Evolutionary conservation across 352 stramenopile genomes (phyloP).

Genomic region (Aphanomyces stellatus): DNA sequence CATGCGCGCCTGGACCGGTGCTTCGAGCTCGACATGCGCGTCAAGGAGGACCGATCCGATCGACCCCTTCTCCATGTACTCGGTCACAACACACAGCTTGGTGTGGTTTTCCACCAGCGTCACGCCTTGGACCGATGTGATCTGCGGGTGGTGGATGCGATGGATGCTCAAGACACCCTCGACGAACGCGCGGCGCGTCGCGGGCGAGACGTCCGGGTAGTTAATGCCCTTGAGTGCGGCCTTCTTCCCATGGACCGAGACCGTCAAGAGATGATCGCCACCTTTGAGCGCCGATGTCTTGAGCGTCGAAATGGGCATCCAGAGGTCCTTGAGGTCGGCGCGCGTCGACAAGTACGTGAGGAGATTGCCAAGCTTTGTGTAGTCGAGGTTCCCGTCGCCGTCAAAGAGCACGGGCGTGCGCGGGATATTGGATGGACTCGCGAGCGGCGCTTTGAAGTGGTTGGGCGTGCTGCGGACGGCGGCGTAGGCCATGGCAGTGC

Average conservation of each 20-base stretch:
- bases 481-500: not conserved
- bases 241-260: not conserved
- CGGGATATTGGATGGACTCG: not conserved
- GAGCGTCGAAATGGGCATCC: conserved; percentile 6
- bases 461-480: too few species aligned
- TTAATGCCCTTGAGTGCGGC: conserved; percentile 13
- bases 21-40: not conserved
- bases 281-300: conserved; percentile 13
- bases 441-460: too few species aligned
- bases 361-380: not conserved
- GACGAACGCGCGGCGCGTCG: not conserved
- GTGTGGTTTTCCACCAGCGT: conserved; percentile 1
- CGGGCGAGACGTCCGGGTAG: not conserved
- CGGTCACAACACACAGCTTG: not conserved
- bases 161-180: not conserved
- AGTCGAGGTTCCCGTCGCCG: not conserved
- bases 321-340: not conserved
- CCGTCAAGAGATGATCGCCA: not conserved
- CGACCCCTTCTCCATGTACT: conserved; percentile 4
- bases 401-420: not conserved
- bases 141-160: not conserved
- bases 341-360: not conserved
- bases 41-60: conserved; percentile 16
- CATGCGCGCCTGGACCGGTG: not conserved
- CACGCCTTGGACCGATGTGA: conserved; percentile 10